Evolutionary conservation across 371 early-diverging fungal species (phyloP), one percentile per base, ranked within the genome.

Genomic region (Lichtheimia hyalospora): DNA sequence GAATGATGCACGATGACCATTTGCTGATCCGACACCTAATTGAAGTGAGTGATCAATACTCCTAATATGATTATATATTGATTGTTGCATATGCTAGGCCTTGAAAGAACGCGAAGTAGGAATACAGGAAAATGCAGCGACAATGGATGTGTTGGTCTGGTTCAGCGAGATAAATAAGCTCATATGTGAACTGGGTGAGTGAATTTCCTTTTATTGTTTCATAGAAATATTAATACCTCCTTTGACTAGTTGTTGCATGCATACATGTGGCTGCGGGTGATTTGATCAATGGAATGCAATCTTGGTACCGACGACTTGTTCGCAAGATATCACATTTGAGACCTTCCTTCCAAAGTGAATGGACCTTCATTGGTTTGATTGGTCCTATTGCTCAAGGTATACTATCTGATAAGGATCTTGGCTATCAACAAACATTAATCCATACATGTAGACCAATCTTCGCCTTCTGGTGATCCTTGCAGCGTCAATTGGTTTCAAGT

Each of bases 11-110:
- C 7, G 69, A 76, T 51, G 59, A 75, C 40, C 69, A 71, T 55
- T 65, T 80, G n/a, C 46, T 83, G 24, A 81, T 82, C 27, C 69
- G 73, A 4, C 69, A 82, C 42, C 64, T 66, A 20, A 67, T 73
- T 5, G 69, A 67, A 66, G 79, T 76, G 75, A 59, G 49, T 49
- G 21, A 6, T 28, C 40, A n/a, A 42, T 8, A 2, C 5, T 12
- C 6, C 40, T 20, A 1, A 0, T 21, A 54, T 3, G 34, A 18
- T 7, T 18, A 54, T n/a, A 3, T 3, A 43, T 13, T 39, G 15
- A 51, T 8, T 24, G 4, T 14, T 42, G 10, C 2, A 8, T 16
- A 40, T 14, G 8, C 23, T 40, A 44, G 52, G 27, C 24, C 2
- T 15, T 62, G 24, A 52, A 57, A 4, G 58, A 57, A 5, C 42